phyloP scores from a whole-genome alignment of 139 green algal species.

The Dunaliella sp. region DNA sequence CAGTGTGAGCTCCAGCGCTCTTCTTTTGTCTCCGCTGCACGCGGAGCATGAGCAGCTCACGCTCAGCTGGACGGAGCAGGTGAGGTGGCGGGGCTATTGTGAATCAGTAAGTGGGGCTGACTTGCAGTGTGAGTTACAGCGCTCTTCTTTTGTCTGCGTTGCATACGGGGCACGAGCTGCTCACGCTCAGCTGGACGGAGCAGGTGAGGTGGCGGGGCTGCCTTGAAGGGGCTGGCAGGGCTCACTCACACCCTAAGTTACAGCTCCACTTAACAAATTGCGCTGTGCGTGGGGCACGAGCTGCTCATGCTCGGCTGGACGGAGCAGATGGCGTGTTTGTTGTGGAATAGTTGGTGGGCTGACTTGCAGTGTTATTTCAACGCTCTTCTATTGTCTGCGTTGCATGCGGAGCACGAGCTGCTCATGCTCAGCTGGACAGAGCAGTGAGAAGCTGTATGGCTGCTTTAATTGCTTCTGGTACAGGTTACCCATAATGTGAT shows the following conservation, averaged over 20 bases:
- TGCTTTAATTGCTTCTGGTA: too few species aligned
- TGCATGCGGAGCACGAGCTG: neutral
- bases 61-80: slow-evolving; percentile 7
- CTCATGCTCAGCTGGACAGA: neutral
- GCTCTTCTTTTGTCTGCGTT: too few species aligned
- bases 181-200: neutral
- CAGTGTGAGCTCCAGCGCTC: too few species aligned
- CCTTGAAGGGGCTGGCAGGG: too few species aligned
- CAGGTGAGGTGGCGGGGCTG: neutral
- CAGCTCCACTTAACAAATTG: too few species aligned
- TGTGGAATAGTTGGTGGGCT: too few species aligned
- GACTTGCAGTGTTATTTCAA: neutral
- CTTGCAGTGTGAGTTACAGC: too few species aligned
- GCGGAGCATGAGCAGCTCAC: slow-evolving; percentile 10
- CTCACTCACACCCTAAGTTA: too few species aligned
- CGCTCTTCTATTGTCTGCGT: neutral
- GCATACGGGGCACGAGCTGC: neutral
- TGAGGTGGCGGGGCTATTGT: neutral
- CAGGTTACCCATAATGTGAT: too few species aligned
- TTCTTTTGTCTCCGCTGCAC: slow-evolving; percentile 4
- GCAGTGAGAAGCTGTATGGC: too few species aligned
- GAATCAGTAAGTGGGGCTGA: too few species aligned
- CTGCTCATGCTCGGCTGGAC: neutral
- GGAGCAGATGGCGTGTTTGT: neutral
- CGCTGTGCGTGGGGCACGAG: neutral